Evolutionary conservation across 768 basidiomycete genomes (phyloP), one percentile per base, ranked within the genome.

Genomic region (Lentinula sp.): DNA sequence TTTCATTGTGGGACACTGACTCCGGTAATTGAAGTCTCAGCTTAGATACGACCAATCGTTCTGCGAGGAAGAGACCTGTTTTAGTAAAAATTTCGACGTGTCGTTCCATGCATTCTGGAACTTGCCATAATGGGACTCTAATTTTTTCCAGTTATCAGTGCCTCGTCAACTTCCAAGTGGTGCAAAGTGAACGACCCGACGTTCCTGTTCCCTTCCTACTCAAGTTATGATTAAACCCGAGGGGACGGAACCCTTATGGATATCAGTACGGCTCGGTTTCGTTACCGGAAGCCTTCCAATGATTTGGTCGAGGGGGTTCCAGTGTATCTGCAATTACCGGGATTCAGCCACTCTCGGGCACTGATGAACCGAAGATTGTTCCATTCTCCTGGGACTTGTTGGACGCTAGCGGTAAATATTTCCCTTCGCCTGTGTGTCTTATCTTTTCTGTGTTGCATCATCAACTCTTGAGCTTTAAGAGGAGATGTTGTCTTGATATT

Each of bases 381-480:
- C 50, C 50, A 32, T 33, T 36, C 46, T 18, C 50, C 50, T 52
- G 50, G 35, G 50, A 52, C 32, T 52, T 32, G 13, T 15, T 52
- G 32, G 35, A 52, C 50, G 50, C 35, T 36, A 52, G 9, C n/a
- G 50, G 35, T 28, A 52, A 39, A 37, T 13, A 36, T 18, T 56
- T 56, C 37, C 37, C 37, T 41, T 28, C 28, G 33, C 35, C 33
- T 56, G 13, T 23, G 7, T 41, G 33, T 15, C 50, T 50, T 52
- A 36, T 37, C 35, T 46, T 13, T 41, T 56, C 43, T 46, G 41
- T 56, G 28, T 55, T 56, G 37, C 60, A 55, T 55, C 60, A 52
- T 15, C 51, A n/a, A 39, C 58, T 50, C n/a, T 41, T 15, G 9
- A 53, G 51, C 35, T 51, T 53, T 61, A 61, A 61, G 60, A 54